A percentile compares a stretch with the other conserved stretches of the same genome.
phyloP scores from a whole-genome alignment of 768 basidiomycete species.

The Boletus patriciae region DNA sequence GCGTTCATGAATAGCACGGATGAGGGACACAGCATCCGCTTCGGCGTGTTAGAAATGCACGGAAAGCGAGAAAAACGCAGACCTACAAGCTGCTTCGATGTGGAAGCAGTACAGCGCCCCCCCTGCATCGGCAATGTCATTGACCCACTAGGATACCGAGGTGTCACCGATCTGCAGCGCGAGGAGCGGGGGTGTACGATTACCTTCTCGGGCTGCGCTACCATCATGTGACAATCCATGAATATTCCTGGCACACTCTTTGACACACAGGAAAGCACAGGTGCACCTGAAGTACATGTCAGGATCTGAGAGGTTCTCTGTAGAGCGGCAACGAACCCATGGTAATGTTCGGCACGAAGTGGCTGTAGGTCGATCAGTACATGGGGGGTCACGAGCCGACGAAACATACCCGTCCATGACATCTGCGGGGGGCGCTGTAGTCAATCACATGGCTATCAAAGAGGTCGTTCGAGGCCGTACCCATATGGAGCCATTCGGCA shows the following conservation, averaged over 20 bases:
- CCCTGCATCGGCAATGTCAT: conserved; percentile 94
- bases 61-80: neutral
- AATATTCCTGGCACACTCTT: conserved; percentile 92
- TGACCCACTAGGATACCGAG: conserved; percentile 71
- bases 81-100: conserved; percentile 85
- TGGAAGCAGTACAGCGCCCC: conserved; percentile 97
- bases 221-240: conserved; percentile 99
- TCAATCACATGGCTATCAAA: conserved; percentile 12
- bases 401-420: conserved; percentile 90
- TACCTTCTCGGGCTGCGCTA: conserved; percentile 87
- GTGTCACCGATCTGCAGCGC: neutral
- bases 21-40: conserved; percentile 76
- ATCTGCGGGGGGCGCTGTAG: conserved; percentile 51
- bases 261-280: conserved; percentile 79
- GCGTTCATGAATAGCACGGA: conserved; percentile 74
- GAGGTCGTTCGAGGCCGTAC: conserved; percentile 37
- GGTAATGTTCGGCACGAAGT: conserved; percentile 98
- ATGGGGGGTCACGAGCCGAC: neutral
- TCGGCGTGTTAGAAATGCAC: conserved; percentile 19
- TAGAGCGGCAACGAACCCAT: conserved; percentile 62
- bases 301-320: conserved; percentile 1
- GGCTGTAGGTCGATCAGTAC: conserved; percentile 46
- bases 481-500: conserved; percentile 99
- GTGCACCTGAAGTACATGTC: conserved; percentile 59
- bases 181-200: neutral